phyloP scores from a whole-genome alignment of 192 early-diverging fungal species.

The Dissophora ornata region DNA sequence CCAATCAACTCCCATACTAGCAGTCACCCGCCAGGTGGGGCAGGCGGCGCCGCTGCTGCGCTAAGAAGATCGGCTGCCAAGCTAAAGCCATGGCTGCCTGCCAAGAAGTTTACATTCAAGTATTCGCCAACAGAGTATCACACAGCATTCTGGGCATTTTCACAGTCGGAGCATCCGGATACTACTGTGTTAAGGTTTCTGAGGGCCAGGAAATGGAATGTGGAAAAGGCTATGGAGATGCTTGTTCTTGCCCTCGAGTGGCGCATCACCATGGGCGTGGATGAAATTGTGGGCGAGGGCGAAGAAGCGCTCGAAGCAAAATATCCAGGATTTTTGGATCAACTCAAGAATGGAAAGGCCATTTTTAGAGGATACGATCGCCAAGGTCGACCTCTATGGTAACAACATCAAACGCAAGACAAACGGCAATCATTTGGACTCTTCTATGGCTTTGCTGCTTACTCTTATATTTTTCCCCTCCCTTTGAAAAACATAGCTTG shows the following conservation, averaged over 20 bases:
- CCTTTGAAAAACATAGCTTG: slow-evolving; percentile 25
- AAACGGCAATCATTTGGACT: too few relatives aligned
- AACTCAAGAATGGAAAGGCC: slow-evolving; percentile 59
- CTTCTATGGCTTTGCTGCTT: too few relatives aligned
- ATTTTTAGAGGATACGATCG: slow-evolving; percentile 61
- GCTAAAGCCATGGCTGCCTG: slow-evolving; percentile 44
- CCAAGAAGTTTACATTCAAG: slow-evolving; percentile 53
- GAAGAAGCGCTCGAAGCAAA: slow-evolving; percentile 56
- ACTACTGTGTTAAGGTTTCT: slow-evolving; percentile 80
- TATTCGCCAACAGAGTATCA: slow-evolving; percentile 57
- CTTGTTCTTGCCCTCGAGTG: slow-evolving; percentile 73
- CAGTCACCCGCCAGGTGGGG: slow-evolving; percentile 30
- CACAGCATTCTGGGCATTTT: slow-evolving; percentile 70
- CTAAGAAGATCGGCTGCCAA: slow-evolving; percentile 40
- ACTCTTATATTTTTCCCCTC: slow-evolving; percentile 11
- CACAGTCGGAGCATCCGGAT: slow-evolving; percentile 77
- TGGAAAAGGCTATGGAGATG: slow-evolving; percentile 82
- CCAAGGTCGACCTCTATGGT: slow-evolving; percentile 59
- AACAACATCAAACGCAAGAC: slow-evolving; percentile 9
- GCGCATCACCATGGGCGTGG: slow-evolving; percentile 67
- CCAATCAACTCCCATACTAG: slow-evolving; percentile 10
- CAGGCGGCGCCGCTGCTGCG: slow-evolving; percentile 28
- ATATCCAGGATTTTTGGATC: slow-evolving; percentile 57
- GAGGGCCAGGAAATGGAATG: slow-evolving; percentile 89
- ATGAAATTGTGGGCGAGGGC: slow-evolving; percentile 58